Base-by-base conservation (phyloP, 2,329 filamentous ascomycete genomes). In the Botryotinia convoluta region DNA sequence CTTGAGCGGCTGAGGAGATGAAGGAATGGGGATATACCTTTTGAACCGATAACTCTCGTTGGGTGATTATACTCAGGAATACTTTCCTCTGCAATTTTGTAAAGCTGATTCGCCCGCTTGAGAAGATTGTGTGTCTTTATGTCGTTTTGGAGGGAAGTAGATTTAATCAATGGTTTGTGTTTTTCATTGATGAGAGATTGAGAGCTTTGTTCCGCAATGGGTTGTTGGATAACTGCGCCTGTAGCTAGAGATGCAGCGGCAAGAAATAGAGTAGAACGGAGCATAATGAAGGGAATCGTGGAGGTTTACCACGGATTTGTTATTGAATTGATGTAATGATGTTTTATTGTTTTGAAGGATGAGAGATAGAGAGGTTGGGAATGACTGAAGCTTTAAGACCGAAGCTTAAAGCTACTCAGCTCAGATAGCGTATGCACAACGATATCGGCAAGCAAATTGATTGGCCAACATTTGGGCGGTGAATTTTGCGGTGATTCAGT, bases 11-110 rank as follows among this genome's bases (percentile, higher is more conserved):
- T 3, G 39, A 74, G 63, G 45, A 29, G 72, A 60, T 65, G 35
- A 61, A 70, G 29, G 12, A 22, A 44, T 63, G 63, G 57, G 18
- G 42, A 48, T 76, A 72, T 82, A 90, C 89, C 89, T 79, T 86
- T 79, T 75, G 89, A 91, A 44, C 91, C 91, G 76, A 93, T 92
- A 35, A 93, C 91, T 71, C 91, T 86, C 1, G 91, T 93, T 1
- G 91, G 91, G 77, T 91, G 91, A 74, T 87, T 87, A 79, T 89
- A 92, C 75, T 92, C 89, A 2, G 86, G 83, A 74, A 87, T 83
- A 18, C 86, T 86, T 70, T 86, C 83, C 80, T 90, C 84, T 0
- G 91, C 90, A 72, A 92, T 87, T 69, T 87, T 83, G 77, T 87
- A 92, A 14, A 93, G 86, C 59, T 88, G 81, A 77, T 90, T 84